Percentiles rank a stretch among this genome's conserved stretches.
Evolutionary conservation across 768 basidiomycete species (phyloP).

Genomic region (Mycena filopes): DNA sequence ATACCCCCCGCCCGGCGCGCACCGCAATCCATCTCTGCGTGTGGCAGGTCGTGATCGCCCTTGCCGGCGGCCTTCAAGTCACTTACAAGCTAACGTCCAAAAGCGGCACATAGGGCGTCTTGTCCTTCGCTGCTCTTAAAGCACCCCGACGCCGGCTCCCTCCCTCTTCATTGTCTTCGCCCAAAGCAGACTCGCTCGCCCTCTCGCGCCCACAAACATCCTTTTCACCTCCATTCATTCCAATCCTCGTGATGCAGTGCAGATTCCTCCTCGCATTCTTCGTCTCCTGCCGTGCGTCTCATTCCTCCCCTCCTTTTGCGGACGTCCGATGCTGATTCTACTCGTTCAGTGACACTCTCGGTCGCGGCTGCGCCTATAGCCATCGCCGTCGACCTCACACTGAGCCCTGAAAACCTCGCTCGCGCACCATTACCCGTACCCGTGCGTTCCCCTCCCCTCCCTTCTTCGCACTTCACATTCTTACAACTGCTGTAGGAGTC

Average conservation of each 20-base stretch:
- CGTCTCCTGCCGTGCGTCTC: conserved; percentile 1
- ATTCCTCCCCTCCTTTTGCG: background rate
- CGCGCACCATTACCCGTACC: background rate
- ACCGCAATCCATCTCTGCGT: background rate
- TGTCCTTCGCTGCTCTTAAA: background rate
- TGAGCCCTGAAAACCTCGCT: background rate
- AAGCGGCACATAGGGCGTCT: background rate
- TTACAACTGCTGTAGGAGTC: background rate
- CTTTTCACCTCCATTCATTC: background rate
- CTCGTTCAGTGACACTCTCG: conserved; percentile 1
- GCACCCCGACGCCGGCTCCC: background rate
- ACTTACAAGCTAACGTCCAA: background rate
- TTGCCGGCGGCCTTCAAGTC: too few species aligned
- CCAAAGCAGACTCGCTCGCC: background rate
- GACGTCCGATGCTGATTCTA: background rate
- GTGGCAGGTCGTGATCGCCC: background rate
- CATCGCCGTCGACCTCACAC: background rate
- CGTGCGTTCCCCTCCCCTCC: too few species aligned
- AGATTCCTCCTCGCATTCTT: background rate
- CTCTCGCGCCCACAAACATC: too few species aligned
- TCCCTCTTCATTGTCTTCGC: conserved; percentile 1
- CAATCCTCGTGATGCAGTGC: conserved; percentile 12
- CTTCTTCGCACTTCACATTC: background rate
- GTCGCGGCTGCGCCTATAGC: conserved; percentile 2
- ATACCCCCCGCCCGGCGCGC: background rate